Conservation (phyloP, 2,329 filamentous ascomycete species). For the Aspergillus fischeri region DNA sequence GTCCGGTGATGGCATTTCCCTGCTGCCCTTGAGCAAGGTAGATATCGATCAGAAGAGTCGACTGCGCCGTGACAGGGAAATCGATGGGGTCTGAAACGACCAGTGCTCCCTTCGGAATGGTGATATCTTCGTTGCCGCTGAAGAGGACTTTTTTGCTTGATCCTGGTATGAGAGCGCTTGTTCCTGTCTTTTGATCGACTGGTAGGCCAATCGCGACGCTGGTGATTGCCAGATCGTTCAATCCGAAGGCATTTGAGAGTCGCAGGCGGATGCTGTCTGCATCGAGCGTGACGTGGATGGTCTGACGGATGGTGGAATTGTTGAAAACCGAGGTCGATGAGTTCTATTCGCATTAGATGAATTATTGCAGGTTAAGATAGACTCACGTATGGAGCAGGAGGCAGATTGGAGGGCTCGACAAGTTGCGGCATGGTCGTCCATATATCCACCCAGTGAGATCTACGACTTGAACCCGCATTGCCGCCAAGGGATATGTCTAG, state of each 20-base stretch:
- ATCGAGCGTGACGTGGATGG: slow-evolving; percentile 56
- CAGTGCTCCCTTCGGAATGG: slow-evolving; percentile 54
- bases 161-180: slow-evolving; percentile 48
- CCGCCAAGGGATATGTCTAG: neutral
- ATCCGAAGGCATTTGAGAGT: slow-evolving; percentile 63
- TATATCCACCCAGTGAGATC: slow-evolving; percentile 55
- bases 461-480: neutral
- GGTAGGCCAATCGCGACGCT: slow-evolving; percentile 57
- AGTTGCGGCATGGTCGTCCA: slow-evolving; percentile 66
- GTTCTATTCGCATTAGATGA: slow-evolving; percentile 41
- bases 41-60: slow-evolving; percentile 55
- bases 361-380: neutral
- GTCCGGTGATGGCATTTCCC: slow-evolving; percentile 56
- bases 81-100: slow-evolving; percentile 60
- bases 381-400: slow-evolving; percentile 56
- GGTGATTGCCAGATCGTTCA: slow-evolving; percentile 57
- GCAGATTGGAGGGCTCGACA: slow-evolving; percentile 59
- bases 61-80: slow-evolving; percentile 48
- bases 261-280: slow-evolving; percentile 57
- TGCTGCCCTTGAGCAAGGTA: slow-evolving; percentile 56
- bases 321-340: slow-evolving; percentile 51
- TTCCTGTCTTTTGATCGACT: slow-evolving; percentile 39
- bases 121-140: slow-evolving; percentile 48
- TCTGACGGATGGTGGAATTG: slow-evolving; percentile 64
- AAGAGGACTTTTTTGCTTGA: slow-evolving; percentile 57